Conservation (phyloP, 768 basidiomycete genomes). For the Xerocomellus intermedius region DNA sequence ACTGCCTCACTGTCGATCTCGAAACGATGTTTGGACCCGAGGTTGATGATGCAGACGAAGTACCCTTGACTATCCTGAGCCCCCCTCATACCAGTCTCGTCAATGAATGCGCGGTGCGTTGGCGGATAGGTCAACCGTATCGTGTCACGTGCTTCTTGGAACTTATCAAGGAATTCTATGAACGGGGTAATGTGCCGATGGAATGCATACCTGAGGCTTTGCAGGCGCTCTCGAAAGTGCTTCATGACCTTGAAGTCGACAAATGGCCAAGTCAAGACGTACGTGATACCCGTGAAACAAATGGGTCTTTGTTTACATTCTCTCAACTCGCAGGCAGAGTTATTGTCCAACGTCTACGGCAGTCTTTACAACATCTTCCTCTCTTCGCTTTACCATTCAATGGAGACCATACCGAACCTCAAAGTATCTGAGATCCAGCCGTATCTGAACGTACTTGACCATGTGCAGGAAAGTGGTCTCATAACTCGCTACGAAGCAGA, state of each 20-base stretch:
- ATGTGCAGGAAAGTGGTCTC: conserved; percentile 65
- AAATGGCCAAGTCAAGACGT: conserved; percentile 85
- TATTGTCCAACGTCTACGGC: conserved; percentile 65
- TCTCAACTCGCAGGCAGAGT: conserved; percentile 51
- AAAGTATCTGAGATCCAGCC: conserved; percentile 69
- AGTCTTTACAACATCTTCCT: conserved; percentile 85
- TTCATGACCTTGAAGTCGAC: conserved; percentile 66
- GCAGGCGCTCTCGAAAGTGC: conserved; percentile 64
- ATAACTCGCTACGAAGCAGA: conserved; percentile 76
- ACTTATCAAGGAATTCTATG: conserved; percentile 82
- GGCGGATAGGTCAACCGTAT: conserved; percentile 83
- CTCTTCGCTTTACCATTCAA: conserved; percentile 76
- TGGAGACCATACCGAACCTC: conserved; percentile 72
- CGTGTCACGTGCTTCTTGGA: conserved; percentile 80
- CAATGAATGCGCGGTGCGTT: conserved; percentile 83
- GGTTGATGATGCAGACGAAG: conserved; percentile 94
- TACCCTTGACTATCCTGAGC: conserved; percentile 89
- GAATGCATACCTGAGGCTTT: conserved; percentile 94
- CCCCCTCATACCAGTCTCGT: conserved; percentile 76
- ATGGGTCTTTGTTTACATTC: conserved; percentile 2
- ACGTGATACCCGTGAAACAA: conserved; percentile 32
- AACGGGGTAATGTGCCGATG: conserved; percentile 86
- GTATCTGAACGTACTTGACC: conserved; percentile 66
- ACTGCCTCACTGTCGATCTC: conserved; percentile 80
- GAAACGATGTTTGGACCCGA: conserved; percentile 87